Percentiles rank a stretch among this genome's conserved stretches.
Conservation (phyloP, 768 basidiomycete genomes). For the Trametopsis cervina region DNA sequence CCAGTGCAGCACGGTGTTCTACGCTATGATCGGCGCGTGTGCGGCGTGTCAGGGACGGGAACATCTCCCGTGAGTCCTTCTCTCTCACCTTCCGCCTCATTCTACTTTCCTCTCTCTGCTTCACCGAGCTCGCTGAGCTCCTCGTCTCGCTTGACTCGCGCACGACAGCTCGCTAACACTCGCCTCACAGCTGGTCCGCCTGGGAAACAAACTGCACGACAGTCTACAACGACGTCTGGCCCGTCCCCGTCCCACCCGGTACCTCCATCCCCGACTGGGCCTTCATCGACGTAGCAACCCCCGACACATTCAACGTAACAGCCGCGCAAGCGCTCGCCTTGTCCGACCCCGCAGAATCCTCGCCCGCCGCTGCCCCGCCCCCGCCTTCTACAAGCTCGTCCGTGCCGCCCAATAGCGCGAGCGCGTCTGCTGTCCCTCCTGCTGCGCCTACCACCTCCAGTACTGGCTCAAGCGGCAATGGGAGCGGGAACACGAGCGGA, state of each 20-base stretch:
- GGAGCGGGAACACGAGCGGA: background rate
- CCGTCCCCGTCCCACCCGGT: slow-evolving; percentile 38
- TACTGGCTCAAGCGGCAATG: background rate
- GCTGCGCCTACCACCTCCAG: background rate
- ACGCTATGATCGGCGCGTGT: slow-evolving; percentile 51
- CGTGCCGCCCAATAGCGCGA: background rate
- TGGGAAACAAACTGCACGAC: slow-evolving; percentile 44
- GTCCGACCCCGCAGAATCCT: slow-evolving; percentile 3
- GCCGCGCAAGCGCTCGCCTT: slow-evolving; percentile 5
- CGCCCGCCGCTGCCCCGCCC: slow-evolving; percentile 1
- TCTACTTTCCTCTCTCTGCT: no score
- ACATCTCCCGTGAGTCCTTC: slow-evolving; percentile 27
- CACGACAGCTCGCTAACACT: no score
- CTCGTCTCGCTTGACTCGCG: no score
- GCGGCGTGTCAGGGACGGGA: slow-evolving; percentile 44
- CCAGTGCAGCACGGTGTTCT: slow-evolving; percentile 50
- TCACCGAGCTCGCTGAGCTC: no score
- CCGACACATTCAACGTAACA: slow-evolving; percentile 10
- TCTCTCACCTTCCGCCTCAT: slow-evolving; percentile 3
- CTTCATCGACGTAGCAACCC: slow-evolving; percentile 44
- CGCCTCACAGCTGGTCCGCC: slow-evolving; percentile 47
- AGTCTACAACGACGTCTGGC: slow-evolving; percentile 30
- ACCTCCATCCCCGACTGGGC: slow-evolving; percentile 57
- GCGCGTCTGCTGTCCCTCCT: background rate
- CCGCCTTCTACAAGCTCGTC: background rate